A percentile compares a stretch with the other conserved stretches of the same genome.
phyloP scores from a whole-genome alignment of 495 filamentous ascomycete species.

The Xylaria longipes region DNA sequence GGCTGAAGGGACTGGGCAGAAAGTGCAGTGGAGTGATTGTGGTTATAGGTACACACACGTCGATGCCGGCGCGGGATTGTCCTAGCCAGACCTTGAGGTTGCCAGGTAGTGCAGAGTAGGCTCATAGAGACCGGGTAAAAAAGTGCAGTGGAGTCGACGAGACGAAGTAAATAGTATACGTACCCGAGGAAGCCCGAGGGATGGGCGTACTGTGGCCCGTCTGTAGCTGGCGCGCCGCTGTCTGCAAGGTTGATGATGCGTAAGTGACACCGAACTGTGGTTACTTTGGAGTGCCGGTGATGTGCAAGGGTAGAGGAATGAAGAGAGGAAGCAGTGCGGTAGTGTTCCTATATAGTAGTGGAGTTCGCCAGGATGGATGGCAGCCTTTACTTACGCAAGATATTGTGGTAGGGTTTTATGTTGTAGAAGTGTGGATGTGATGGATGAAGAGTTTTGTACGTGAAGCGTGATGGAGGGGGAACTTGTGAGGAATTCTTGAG shows the following conservation, averaged over 20 bases:
- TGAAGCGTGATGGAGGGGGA: not conserved
- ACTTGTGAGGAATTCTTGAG: not conserved
- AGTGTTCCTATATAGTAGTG: not conserved
- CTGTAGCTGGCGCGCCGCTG: not conserved
- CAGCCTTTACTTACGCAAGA: not conserved
- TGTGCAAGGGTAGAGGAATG: not conserved
- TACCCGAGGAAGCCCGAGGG: not conserved
- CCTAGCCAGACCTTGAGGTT: not conserved
- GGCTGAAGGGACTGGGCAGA: not conserved
- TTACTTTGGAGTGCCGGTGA: not conserved
- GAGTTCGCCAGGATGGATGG: not conserved
- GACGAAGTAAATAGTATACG: not conserved
- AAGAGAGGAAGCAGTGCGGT: not conserved
- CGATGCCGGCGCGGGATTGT: not conserved
- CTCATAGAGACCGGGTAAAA: not conserved
- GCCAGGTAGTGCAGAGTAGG: not conserved
- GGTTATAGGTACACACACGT: not conserved
- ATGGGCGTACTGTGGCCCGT: not conserved
- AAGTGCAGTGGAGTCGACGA: not conserved
- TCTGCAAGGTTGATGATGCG: constrained; percentile 2
- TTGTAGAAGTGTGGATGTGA: not conserved
- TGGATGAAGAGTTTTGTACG: not conserved
- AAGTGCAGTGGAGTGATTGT: not conserved
- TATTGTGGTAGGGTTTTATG: not conserved
- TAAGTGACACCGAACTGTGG: not conserved